Evolutionary conservation across 495 filamentous ascomycete genomes (phyloP), one percentile per base, ranked within the genome.

Genomic region (Podospora fimiseda): DNA sequence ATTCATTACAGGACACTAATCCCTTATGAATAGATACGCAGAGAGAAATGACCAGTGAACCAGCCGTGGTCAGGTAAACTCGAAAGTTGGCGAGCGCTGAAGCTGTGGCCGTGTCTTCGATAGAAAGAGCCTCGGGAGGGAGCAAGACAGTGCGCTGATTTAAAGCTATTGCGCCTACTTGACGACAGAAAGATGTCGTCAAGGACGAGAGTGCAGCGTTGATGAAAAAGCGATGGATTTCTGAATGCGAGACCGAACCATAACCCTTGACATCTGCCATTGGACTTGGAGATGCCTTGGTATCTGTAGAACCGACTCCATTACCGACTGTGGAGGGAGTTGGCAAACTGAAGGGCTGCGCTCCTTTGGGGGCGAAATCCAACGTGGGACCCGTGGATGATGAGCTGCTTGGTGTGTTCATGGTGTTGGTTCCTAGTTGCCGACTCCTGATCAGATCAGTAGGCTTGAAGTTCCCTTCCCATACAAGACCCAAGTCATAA

Each of bases 41-140:
- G 9, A 76, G 50, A 9, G 67, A 71, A 43, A 76, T 70, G 42
- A 75, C 60, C 9, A 78, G 62, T 19, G 70, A 70, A 4, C 74
- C 74, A 1, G 68, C 74, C 9, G 74, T 75, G 1, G 74, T 76
- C 40, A 78, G 53, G 36, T 78, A 76, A 20, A 70, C 69, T 5
- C 73, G 71, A 38, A 78, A 66, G 2, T 70, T 75, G 19, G 69
- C 74, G n/a, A 76, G 54, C 11, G 69, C 67, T 7, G 63, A 61
- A 2, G 66, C 62, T 14, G 53, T 53, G 22, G 67, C 61, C 30
- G 50, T 55, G 20, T 69, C 58, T 9, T 60, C 54, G 6, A 53
- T 18, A 16, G 59, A 53, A 15, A 59, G 61, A 0, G 45, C 52
- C 30, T 57, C 51, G 1, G 61, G 21, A 16, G 70, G 63, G 13